phyloP scores from a whole-genome alignment of 2,329 filamentous ascomycete species.

The Pleoardoris graminearum region DNA sequence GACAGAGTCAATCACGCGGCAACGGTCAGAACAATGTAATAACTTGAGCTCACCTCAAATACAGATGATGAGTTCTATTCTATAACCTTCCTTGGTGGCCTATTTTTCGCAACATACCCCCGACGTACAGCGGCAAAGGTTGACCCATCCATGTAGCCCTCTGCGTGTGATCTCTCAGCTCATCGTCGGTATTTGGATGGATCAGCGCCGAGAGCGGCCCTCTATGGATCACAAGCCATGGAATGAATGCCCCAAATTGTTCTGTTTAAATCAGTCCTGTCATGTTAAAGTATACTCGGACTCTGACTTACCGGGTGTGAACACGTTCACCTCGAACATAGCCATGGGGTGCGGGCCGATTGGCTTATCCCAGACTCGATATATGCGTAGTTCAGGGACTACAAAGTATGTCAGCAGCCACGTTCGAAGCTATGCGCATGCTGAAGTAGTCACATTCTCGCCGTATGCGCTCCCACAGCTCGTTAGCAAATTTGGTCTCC shows the following conservation, averaged over 20 bases:
- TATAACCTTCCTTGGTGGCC: not conserved
- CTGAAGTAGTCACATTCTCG: conserved; percentile 68
- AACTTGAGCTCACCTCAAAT: not conserved
- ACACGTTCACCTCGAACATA: conserved; percentile 93
- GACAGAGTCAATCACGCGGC: not conserved
- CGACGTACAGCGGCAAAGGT: conserved; percentile 63
- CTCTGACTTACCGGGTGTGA: conserved; percentile 61
- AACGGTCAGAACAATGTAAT: not conserved
- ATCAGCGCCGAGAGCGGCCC: conserved; percentile 78
- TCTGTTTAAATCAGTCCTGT: conserved; percentile 42
- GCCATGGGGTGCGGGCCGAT: conserved; percentile 80
- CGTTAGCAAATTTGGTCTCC: conserved; percentile 69
- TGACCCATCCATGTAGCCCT: conserved; percentile 76
- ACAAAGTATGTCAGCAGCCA: not conserved
- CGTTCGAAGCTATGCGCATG: not conserved
- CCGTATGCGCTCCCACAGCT: conserved; percentile 77
- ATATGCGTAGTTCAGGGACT: conserved; percentile 86
- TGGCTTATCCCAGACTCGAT: conserved; percentile 74
- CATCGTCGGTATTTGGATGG: conserved; percentile 78
- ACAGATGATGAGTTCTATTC: not conserved
- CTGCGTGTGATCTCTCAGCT: conserved; percentile 65
- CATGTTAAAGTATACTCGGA: not conserved
- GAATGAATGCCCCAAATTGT: conserved; percentile 86
- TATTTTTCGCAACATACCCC: conserved; percentile 51
- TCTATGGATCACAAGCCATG: conserved; percentile 81